phyloP scores from a whole-genome alignment of 306 rosid species.

The Rosa rugosa region DNA sequence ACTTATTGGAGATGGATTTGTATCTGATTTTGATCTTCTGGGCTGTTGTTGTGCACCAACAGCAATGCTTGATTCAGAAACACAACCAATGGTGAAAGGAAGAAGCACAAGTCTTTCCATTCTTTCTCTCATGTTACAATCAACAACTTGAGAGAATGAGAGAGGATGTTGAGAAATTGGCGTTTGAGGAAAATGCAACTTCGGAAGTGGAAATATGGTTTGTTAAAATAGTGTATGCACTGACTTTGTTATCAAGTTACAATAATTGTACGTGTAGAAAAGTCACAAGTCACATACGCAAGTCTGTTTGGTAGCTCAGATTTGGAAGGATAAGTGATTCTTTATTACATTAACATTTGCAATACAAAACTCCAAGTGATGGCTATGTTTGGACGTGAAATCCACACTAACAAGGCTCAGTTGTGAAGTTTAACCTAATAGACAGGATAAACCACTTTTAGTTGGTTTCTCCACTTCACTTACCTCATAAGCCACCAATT shows the following conservation, averaged over 20 bases:
- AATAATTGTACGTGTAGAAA: constrained; percentile 50
- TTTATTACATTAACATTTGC: background rate
- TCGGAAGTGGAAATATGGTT: constrained; percentile 30
- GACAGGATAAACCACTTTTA: constrained; percentile 37
- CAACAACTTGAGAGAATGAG: constrained; percentile 11
- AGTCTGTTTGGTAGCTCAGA: constrained; percentile 59
- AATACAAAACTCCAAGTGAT: constrained; percentile 17
- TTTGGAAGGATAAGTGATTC: constrained; percentile 20
- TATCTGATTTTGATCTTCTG: constrained; percentile 52
- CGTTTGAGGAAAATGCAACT: constrained; percentile 32
- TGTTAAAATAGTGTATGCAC: constrained; percentile 29
- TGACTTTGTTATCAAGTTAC: constrained; percentile 48
- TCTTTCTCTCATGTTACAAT: constrained; percentile 61
- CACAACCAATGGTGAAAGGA: constrained; percentile 86
- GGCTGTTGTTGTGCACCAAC: constrained; percentile 60
- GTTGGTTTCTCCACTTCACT: constrained; percentile 41
- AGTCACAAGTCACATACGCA: constrained; percentile 33
- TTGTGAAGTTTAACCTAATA: constrained; percentile 21
- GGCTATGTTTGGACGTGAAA: constrained; percentile 36
- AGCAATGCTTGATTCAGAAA: constrained; percentile 86
- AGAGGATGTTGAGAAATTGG: background rate
- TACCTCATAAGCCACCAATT: constrained; percentile 57
- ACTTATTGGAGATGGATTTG: constrained; percentile 52
- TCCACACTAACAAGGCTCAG: background rate
- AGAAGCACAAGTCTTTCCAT: constrained; percentile 93